Conservation (phyloP, 192 early-diverging fungal species). For the Piromyces finnis region DNA sequence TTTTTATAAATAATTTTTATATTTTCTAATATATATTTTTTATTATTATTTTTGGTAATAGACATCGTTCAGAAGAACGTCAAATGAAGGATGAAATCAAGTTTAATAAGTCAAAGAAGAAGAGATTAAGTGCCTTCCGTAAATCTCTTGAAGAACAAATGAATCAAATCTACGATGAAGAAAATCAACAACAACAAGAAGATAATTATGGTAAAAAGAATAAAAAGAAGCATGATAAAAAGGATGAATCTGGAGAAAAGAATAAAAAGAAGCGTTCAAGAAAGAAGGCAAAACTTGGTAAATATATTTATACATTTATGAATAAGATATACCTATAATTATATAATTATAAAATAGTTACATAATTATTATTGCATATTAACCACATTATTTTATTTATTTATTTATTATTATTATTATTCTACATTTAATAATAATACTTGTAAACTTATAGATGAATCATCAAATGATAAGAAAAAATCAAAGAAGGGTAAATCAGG, state of each 20-base stretch:
- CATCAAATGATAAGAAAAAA: neutral
- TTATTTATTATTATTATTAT: too few relatives aligned
- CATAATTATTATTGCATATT: too few relatives aligned
- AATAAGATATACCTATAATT: too few relatives aligned
- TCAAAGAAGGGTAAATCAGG: neutral
- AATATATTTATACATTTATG: neutral
- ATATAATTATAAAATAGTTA: too few relatives aligned
- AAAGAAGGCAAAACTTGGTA: neutral
- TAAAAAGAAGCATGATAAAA: neutral
- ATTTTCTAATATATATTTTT: too few relatives aligned
- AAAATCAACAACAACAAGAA: constrained; percentile 3
- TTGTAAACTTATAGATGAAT: neutral
- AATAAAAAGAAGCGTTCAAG: neutral
- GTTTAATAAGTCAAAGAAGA: constrained; percentile 24
- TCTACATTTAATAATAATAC: too few relatives aligned
- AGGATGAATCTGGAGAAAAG: neutral
- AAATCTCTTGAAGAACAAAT: constrained; percentile 6
- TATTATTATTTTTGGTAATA: too few relatives aligned
- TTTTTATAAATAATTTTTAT: neutral
- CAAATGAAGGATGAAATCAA: constrained; percentile 21
- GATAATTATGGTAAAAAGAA: neutral
- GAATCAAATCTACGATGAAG: neutral
- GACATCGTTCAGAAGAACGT: constrained; percentile 24
- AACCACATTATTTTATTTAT: too few relatives aligned
- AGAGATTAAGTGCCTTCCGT: constrained; percentile 10